Base-by-base conservation (phyloP, 768 basidiomycete species). In the Suillus hirtellus region DNA sequence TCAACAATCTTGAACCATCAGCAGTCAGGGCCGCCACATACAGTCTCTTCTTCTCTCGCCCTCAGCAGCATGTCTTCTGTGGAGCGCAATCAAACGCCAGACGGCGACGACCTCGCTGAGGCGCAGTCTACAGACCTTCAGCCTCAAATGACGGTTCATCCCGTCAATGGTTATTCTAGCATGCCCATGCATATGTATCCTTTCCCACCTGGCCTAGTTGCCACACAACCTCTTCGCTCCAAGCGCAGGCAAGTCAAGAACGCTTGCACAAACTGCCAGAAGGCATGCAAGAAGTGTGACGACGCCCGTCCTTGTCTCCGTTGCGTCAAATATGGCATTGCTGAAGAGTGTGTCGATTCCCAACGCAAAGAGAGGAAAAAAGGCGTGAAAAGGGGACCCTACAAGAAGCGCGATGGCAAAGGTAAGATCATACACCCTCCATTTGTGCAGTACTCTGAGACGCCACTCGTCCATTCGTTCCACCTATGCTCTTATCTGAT, bases 381-480 rank as follows among this genome's bases (percentile, higher is more conserved):
- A 74, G 91, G 91, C 67, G 83, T 92, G 68, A 93, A 92, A 81
- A 80, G 91, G 72, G 91, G 91, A 52, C 92, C 92, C 76, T 93
- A 93, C 89, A 93, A 93, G 92, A 93, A 93, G 87, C 90, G 90
- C 87, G 90, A 92, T 90, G 87, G 86, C 84, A 91, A 89, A 84
- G 85, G 90, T 92, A 73, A 77, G 87, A 63, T 65, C 66, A 55
- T 68, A 64, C 62, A 67, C 56, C 56, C 67, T 65, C 61, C 64
- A 27, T 65, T 65, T 44, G 63, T 62, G 64, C 62, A 56, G 66
- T 66, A 69, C 71, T 47, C 46, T 37, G 34, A 63, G 9, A 27
- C 6, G 31, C 42, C 59, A 60, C 34, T 53, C 55, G 37, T 53
- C 24, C 38, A 35, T 38, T 49, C 47, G 11, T 60, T 60, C 58